Base-by-base conservation (phyloP, 2,329 filamentous ascomycete genomes). In the Xylogone sp. region DNA sequence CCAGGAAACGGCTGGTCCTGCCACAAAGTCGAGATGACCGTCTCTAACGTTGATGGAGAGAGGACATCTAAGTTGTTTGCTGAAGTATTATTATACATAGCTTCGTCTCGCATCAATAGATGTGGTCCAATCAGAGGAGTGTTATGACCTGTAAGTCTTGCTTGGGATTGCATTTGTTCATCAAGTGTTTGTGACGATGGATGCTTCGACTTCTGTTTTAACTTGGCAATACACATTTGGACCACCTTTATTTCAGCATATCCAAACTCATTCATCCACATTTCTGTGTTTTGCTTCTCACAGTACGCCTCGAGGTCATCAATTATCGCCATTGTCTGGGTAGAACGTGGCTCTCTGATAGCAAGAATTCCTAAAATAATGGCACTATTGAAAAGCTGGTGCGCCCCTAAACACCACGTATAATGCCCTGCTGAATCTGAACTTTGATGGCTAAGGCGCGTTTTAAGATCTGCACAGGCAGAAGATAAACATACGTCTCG, bases 381-480 rank as follows among this genome's bases (percentile, higher is more conserved):
- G 2, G 71, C 71, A 51, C 70, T 71, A 53, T 73, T 73, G 59
- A 72, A 73, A 5, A 73, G 63, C 34, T 71, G 68, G 29, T 69
- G 69, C 27, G 68, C 63, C 1, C 66, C 69, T 0, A 70, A 51
- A 4, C 64, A 64, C 61, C 65, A 68, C 45, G 65, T 67, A 42
- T 69, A 55, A 1, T 69, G 60, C 24, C 71, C 69, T 0, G 60
- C 66, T 13, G 66, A 61, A 6, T 56, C 50, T 13, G 59, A 59
- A 31, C 65, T 59, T 13, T 58, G 54, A 24, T 69, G 62, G n/a
- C 66, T 62, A 16, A 73, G 62, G 9, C 66, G 58, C 55, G 69
- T 68, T 19, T 64, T 67, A 9, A 73, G 64, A 43, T 73, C 70
- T 0, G 70, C 69, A 51, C 70, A 72, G 5, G 70, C 69, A 0